Evolutionary conservation across 176 grass and related monocot genomes (phyloP).

Genomic region (Eleusine coracana): DNA sequence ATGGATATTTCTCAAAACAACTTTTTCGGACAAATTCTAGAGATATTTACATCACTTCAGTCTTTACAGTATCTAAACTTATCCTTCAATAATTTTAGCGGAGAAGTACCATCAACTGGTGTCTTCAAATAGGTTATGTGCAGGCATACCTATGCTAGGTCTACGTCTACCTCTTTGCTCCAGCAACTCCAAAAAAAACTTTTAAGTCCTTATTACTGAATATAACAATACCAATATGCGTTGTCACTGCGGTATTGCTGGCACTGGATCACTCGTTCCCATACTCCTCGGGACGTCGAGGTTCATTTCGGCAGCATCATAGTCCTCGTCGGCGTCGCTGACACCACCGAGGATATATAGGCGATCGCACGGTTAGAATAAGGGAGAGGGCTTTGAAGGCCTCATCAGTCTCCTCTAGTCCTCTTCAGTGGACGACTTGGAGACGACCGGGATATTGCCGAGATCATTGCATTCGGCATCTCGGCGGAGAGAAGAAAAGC

Average conservation of each 20-base stretch:
- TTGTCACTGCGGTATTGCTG: background rate
- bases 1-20: constrained; percentile 53
- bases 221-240: constrained; percentile 24
- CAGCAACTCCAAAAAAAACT: background rate
- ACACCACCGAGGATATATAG: too few species aligned
- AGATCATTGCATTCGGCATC: too few species aligned
- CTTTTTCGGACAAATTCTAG: constrained; percentile 43
- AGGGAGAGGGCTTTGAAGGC: too few species aligned
- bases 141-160: background rate
- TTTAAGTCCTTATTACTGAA: constrained; percentile 21
- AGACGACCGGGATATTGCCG: too few species aligned
- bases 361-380: too few species aligned
- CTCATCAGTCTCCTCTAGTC: too few species aligned
- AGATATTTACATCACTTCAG: constrained; percentile 4
- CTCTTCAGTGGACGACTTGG: too few species aligned
- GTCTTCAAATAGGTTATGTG: background rate
- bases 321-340: too few species aligned
- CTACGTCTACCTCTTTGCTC: constrained; percentile 38
- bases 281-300: too few species aligned
- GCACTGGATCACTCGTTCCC: too few species aligned
- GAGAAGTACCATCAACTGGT: background rate
- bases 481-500: too few species aligned
- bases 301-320: too few species aligned
- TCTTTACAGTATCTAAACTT: constrained; percentile 31
- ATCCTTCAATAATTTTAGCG: background rate